phyloP scores from a whole-genome alignment of 2,329 filamentous ascomycete genomes.

The Talaromyces piceae region DNA sequence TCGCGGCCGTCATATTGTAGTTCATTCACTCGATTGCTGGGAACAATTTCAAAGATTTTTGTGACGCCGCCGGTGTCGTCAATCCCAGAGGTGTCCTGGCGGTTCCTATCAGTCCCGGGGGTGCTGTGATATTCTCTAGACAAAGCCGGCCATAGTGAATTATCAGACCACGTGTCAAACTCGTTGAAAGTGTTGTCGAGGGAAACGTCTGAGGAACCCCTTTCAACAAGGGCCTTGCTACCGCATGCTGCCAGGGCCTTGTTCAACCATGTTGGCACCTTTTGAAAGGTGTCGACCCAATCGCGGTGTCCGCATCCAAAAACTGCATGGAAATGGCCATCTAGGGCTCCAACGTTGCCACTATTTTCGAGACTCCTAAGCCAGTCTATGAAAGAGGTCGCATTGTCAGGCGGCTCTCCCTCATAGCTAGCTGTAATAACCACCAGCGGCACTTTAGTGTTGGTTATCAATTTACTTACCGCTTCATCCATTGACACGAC shows the following conservation, averaged over 20 bases:
- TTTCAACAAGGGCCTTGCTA: neutral
- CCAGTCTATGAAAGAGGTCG: neutral
- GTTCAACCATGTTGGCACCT: neutral
- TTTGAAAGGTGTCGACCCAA: neutral
- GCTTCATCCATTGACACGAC: neutral
- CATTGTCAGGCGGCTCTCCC: neutral
- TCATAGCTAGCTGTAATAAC: neutral
- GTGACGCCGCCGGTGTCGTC: too few species aligned
- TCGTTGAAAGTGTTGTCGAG: neutral
- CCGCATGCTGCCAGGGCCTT: neutral
- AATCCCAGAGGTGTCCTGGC: too few species aligned
- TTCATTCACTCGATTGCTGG: neutral
- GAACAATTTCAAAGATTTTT: neutral
- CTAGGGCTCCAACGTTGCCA: neutral
- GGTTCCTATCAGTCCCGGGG: neutral
- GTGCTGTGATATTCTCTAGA: neutral
- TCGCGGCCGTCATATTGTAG: neutral
- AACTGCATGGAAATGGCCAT: neutral
- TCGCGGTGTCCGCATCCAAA: neutral
- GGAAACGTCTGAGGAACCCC: neutral
- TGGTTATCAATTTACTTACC: neutral
- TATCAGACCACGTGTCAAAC: neutral
- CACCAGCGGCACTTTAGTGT: neutral
- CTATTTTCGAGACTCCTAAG: neutral
- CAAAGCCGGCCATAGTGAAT: neutral